Percentiles rank a stretch among this genome's conserved stretches.
Evolutionary conservation across 2,329 filamentous ascomycete species (phyloP).

Genomic region (Fusarium liriodendri): DNA sequence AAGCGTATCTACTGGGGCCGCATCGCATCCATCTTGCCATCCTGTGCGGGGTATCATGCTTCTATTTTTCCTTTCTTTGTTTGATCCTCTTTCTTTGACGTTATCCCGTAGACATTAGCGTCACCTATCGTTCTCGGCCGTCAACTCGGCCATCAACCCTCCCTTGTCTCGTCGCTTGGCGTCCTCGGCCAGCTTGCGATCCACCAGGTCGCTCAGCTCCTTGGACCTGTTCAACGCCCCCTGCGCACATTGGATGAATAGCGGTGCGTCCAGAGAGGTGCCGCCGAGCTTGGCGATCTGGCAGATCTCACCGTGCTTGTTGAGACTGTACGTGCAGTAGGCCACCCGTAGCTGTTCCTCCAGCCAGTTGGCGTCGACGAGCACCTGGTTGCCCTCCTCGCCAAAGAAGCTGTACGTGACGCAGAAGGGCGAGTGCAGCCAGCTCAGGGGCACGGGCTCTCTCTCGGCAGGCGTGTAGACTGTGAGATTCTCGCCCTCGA

Average conservation of each 20-base stretch:
- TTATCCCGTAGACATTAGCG: conserved; percentile 22
- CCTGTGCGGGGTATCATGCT: conserved; percentile 45
- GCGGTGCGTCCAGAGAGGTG: conserved; percentile 80
- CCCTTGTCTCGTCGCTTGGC: conserved; percentile 81
- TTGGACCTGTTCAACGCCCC: conserved; percentile 83
- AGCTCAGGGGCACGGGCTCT: conserved; percentile 88
- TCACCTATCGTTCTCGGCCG: conserved; percentile 84
- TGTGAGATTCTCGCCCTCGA: conserved; percentile 85
- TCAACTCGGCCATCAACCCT: conserved; percentile 79
- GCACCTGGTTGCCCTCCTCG: conserved; percentile 72
- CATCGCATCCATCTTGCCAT: conserved; percentile 19
- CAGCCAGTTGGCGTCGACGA: conserved; percentile 77
- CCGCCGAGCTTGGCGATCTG: conserved; percentile 93
- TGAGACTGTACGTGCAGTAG: conserved; percentile 85
- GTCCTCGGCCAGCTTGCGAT: conserved; percentile 80
- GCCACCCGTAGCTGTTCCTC: conserved; percentile 83
- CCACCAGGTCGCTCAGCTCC: conserved; percentile 80
- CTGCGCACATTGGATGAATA: conserved; percentile 80
- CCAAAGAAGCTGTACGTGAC: conserved; percentile 89
- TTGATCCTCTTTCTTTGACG: conserved; percentile 23
- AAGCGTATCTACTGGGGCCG: conserved; percentile 31
- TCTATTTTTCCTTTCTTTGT: conserved; percentile 37
- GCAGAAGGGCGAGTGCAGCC: conserved; percentile 92
- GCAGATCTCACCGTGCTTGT: conserved; percentile 89
- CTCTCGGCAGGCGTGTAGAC: conserved; percentile 87